Evolutionary conservation across 306 rosid species (phyloP).

Genomic region (Vicia villosa): DNA sequence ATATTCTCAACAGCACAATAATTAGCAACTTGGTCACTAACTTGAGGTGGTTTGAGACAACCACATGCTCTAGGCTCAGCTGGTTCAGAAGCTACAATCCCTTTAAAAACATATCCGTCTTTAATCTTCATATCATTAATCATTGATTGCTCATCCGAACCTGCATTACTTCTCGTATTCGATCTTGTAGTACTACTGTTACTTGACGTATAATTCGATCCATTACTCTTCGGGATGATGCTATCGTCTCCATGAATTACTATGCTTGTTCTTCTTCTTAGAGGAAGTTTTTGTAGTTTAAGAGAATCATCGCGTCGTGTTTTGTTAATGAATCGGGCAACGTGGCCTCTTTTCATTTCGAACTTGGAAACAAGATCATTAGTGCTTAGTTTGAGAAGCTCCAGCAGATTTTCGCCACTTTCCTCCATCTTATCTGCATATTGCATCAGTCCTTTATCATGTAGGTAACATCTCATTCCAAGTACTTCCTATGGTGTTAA

Average conservation of each 20-base stretch:
- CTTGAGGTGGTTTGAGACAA: conserved; percentile 68
- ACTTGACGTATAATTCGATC: conserved; percentile 38
- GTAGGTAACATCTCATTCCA: conserved; percentile 82
- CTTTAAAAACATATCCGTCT: conserved; percentile 82
- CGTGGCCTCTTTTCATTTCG: conserved; percentile 83
- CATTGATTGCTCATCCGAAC: conserved; percentile 54
- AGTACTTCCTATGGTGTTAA: conserved; percentile 61
- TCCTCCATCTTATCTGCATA: conserved; percentile 75
- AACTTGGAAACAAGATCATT: conserved; percentile 56
- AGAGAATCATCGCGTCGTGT: conserved; percentile 45
- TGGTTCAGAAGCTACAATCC: conserved; percentile 70
- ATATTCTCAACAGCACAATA: conserved; percentile 64
- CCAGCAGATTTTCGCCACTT: conserved; percentile 51
- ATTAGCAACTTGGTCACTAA: conserved; percentile 63
- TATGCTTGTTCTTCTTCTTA: conserved; percentile 42
- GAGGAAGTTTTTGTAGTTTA: conserved; percentile 30
- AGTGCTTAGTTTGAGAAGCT: conserved; percentile 53
- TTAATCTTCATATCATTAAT: conserved; percentile 49
- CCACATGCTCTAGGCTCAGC: conserved; percentile 75
- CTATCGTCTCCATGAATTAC: conserved; percentile 41
- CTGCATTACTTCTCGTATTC: conserved; percentile 33
- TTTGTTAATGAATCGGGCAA: conserved; percentile 75
- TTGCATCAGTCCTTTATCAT: conserved; percentile 76
- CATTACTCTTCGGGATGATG: conserved; percentile 44
- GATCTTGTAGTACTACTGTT: conserved; percentile 34